Percentiles rank a stretch among this genome's conserved stretches.
These are phyloP conservation scores for Aotearoamyces nothofagi DNA, from an alignment of 2,329 filamentous ascomycete genomes.

Conservation along the genomic window DNA sequence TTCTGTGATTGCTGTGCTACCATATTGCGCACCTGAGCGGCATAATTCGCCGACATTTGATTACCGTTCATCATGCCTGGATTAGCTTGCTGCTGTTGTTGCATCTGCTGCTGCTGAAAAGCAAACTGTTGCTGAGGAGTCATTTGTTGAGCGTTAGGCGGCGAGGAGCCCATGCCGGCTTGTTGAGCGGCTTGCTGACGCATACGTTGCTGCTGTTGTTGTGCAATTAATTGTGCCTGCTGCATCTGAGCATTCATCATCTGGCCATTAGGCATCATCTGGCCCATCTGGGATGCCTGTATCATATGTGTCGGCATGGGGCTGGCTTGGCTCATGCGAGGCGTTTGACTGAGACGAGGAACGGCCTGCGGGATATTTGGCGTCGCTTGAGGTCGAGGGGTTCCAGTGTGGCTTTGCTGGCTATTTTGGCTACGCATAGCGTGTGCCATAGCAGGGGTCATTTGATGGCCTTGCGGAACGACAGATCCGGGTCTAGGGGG, in stretches of 20 bases:
- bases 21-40: no score
- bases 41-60: no score
- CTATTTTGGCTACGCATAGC: conserved; percentile 49
- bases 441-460: conserved; percentile 43
- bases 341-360: conserved; percentile 42
- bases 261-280: conserved; percentile 32
- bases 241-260: conserved; percentile 19
- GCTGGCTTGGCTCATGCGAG: conserved; percentile 47
- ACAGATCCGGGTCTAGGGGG: conserved; percentile 52
- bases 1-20: conserved; percentile 10
- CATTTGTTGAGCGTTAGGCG: conserved; percentile 9
- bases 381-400: conserved; percentile 43
- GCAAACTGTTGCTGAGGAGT: conserved; percentile 19
- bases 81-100: conserved; percentile 13
- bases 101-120: conserved; percentile 18
- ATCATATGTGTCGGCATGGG: conserved; percentile 44
- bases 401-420: conserved; percentile 52
- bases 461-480: conserved; percentile 38
- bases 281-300: conserved; percentile 37
- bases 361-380: conserved; percentile 45
- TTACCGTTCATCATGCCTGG: conserved; percentile 9
- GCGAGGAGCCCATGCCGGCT: conserved; percentile 17
- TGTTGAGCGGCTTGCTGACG: conserved; percentile 27
- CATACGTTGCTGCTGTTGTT: conserved; percentile 17
- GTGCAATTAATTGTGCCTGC: conserved; percentile 11